A percentile compares a stretch with the other conserved stretches of the same genome.
Conservation (phyloP, 352 stramenopile species). For the Vaucheria bursata region DNA sequence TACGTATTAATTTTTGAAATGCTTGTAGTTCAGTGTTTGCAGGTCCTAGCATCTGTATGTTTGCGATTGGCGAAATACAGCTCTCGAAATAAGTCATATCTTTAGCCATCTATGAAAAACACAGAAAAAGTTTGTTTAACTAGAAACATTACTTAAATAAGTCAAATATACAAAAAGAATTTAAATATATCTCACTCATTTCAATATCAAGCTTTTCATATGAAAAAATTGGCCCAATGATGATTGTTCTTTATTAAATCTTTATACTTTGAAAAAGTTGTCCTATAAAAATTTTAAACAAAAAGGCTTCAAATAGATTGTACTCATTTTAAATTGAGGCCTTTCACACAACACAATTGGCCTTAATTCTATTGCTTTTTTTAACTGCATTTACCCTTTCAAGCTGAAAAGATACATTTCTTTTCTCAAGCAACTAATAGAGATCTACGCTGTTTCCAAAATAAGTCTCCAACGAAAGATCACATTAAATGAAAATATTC, state of each 20-base stretch:
- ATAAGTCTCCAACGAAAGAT: too few relatives aligned
- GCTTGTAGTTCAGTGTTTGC: conserved; percentile 32
- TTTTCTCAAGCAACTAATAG: too few relatives aligned
- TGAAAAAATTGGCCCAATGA: not conserved
- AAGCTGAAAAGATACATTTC: too few relatives aligned
- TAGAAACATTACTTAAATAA: not conserved
- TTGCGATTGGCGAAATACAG: not conserved
- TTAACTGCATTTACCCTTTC: too few relatives aligned
- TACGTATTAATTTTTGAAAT: conserved; percentile 26
- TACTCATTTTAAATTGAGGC: too few relatives aligned
- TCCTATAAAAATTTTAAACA: too few relatives aligned
- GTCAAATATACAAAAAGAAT: not conserved
- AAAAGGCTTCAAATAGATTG: too few relatives aligned
- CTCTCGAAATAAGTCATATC: conserved; percentile 45
- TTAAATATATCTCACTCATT: not conserved
- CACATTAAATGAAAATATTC: too few relatives aligned
- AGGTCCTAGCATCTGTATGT: conserved; percentile 32
- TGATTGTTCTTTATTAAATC: not conserved
- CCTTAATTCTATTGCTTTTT: too few relatives aligned
- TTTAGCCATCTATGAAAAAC: conserved; percentile 4
- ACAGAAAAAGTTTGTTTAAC: not conserved
- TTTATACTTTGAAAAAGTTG: not conserved
- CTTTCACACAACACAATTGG: too few relatives aligned
- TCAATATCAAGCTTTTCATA: not conserved
- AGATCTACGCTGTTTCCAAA: too few relatives aligned